phyloP scores from a whole-genome alignment of 1,139 yeast species.

The Saccharomycopsis hybrid region DNA sequence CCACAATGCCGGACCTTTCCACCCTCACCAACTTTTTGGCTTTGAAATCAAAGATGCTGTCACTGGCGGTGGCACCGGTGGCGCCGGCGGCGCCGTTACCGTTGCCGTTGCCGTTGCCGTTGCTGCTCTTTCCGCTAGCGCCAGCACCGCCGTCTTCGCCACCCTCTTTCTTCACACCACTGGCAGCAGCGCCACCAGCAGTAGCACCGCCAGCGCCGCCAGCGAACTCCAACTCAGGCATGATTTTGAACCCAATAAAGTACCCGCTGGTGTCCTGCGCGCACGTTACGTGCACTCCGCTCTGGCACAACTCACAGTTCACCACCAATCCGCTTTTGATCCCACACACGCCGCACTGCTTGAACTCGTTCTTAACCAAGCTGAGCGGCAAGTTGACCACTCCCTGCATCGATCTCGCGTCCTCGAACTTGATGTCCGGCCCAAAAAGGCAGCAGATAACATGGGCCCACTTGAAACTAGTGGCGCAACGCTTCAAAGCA shows the following conservation, averaged over 20 bases:
- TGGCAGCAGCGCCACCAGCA: too few species aligned
- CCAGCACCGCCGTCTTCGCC: not conserved
- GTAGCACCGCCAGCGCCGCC: too few species aligned
- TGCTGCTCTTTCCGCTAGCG: too few species aligned
- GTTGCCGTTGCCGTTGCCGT: too few species aligned
- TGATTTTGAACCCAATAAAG: conserved; percentile 38
- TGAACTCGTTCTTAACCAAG: conserved; percentile 24
- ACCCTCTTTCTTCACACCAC: not conserved
- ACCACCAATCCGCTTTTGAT: conserved; percentile 36
- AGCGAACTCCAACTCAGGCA: conserved; percentile 5
- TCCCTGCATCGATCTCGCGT: conserved; percentile 39
- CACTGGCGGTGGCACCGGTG: too few species aligned
- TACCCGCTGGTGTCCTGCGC: conserved; percentile 46
- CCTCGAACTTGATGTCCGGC: conserved; percentile 37
- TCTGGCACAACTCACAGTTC: conserved; percentile 38
- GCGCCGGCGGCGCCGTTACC: too few species aligned
- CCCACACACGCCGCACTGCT: conserved; percentile 37
- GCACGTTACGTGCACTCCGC: conserved; percentile 57
- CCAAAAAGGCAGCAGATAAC: conserved; percentile 63
- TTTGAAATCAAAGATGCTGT: not conserved
- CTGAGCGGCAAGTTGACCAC: conserved; percentile 29
- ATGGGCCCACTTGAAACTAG: conserved; percentile 76
- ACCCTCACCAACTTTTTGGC: conserved; percentile 7
- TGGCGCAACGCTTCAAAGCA: conserved; percentile 67
- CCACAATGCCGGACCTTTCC: conserved; percentile 9